A percentile compares a stretch with the other conserved stretches of the same genome.
Evolutionary conservation across 495 filamentous ascomycete genomes (phyloP).

Genomic region (Podospora pseudocomata): DNA sequence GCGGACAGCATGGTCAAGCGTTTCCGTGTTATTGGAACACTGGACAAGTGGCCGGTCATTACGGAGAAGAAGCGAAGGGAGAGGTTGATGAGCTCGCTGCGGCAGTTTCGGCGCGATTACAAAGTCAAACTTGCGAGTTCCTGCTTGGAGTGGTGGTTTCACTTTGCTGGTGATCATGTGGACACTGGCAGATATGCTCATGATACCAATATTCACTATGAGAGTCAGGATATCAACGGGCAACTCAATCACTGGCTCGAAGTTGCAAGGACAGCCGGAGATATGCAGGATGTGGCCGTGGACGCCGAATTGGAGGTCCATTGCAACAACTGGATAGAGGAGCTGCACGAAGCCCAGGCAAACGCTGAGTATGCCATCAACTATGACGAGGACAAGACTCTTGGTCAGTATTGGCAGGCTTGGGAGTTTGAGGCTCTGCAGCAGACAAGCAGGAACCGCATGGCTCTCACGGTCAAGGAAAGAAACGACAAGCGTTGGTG

Average conservation of each 20-base stretch:
- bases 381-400: constrained; percentile 23
- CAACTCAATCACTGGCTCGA: constrained; percentile 26
- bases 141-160: constrained; percentile 25
- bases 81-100: constrained; percentile 25
- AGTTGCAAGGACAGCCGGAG: constrained; percentile 11
- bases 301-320: constrained; percentile 31
- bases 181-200: constrained; percentile 21
- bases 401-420: constrained; percentile 16
- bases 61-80: constrained; percentile 23
- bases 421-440: constrained; percentile 36
- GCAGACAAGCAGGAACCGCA: constrained; percentile 17
- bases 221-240: constrained; percentile 25
- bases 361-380: constrained; percentile 26
- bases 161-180: constrained; percentile 16
- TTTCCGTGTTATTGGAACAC: constrained; percentile 18
- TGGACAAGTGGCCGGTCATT: constrained; percentile 27
- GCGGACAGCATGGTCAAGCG: constrained; percentile 16
- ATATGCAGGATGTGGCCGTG: constrained; percentile 24
- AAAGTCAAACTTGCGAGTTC: constrained; percentile 27
- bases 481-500: constrained; percentile 24
- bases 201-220: constrained; percentile 20
- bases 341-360: constrained; percentile 20
- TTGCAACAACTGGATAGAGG: constrained; percentile 20
- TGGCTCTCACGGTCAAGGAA: constrained; percentile 22
- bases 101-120: constrained; percentile 29